phyloP scores from a whole-genome alignment of 2,329 filamentous ascomycete genomes.

The Drechslerella stenobrocha region DNA sequence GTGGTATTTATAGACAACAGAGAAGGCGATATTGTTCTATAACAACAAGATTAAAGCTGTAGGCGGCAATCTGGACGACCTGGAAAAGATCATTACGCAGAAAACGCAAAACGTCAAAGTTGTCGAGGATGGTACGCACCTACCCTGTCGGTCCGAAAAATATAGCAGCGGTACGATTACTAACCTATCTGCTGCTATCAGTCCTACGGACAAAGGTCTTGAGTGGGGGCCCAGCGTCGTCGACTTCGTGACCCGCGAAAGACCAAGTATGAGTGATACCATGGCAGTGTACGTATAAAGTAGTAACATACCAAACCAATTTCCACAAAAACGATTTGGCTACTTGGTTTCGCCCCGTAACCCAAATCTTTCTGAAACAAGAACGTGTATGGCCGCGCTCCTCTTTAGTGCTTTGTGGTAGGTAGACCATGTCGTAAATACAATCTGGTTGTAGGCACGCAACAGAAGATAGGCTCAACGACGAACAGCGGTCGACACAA shows the following conservation, averaged over 20 bases:
- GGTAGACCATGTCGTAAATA: no score
- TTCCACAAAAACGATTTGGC: no score
- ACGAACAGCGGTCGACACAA: not conserved
- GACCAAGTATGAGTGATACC: not conserved
- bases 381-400: no score
- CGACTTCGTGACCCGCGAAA: constrained; percentile 9
- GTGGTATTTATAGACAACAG: constrained; percentile 58
- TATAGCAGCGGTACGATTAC: not conserved
- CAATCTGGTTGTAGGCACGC: no score
- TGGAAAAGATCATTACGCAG: constrained; percentile 68
- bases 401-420: no score
- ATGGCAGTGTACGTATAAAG: not conserved
- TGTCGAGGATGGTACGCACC: constrained; percentile 71
- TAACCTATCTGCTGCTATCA: constrained; percentile 1
- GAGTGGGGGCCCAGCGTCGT: constrained; percentile 19
- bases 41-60: constrained; percentile 69
- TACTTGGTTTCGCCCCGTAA: no score
- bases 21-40: constrained; percentile 69
- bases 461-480: no score
- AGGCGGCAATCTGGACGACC: constrained; percentile 66
- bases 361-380: no score
- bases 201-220: constrained; percentile 43
- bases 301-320: no score
- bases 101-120: constrained; percentile 84
- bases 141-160: not conserved